Base-by-base conservation (phyloP, 305 asterid genomes). In the Petunia hybrid region DNA sequence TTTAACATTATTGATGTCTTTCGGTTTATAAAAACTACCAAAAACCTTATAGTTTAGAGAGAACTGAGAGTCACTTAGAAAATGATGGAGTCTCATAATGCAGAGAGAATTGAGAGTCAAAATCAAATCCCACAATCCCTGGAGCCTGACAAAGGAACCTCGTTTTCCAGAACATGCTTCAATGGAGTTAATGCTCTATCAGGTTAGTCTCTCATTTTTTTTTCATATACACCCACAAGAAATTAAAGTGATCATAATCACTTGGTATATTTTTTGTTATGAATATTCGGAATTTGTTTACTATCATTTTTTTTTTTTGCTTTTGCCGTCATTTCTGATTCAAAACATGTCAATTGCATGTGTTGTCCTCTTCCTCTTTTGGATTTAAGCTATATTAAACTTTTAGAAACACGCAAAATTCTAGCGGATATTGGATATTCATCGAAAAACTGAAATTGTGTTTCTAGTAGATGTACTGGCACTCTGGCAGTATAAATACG, bases 121-220 rank as follows among this genome's bases (percentile, higher is more conserved):
- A 76, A 64, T 73, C 88, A 82, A 9, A 13, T 41, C 12, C 63
- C 46, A 60, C 73, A 75, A 53, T 45, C 61, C 35, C 59, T 75
- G 36, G 78, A 83, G 68, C 84, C 80, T 53, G 41, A 31, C 1
- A 84, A 83, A 73, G 91, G 91, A 80, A 83, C 90, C 13, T 12
- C 91, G 22, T 91, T 89, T 86, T 56, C 81, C 8, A 80, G 86
- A 80, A 89, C 91, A 46, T 91, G 92, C 59, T 88, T 91, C 88
- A 91, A 91, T 83, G 91, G 89, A 71, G 80, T 89, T 74, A 89
- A 91, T 65, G 83, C 89, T 45, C 61, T 90, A 67, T 84, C 88
- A 83, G 94, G 92, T 84, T 38, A 31, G 35, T n/a, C 10, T 45
- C 48, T 41, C 42, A 41, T 43, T 2, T 1, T 40, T 0, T 70